Conservation (phyloP, 768 basidiomycete species). For the Serendipita sp. region DNA sequence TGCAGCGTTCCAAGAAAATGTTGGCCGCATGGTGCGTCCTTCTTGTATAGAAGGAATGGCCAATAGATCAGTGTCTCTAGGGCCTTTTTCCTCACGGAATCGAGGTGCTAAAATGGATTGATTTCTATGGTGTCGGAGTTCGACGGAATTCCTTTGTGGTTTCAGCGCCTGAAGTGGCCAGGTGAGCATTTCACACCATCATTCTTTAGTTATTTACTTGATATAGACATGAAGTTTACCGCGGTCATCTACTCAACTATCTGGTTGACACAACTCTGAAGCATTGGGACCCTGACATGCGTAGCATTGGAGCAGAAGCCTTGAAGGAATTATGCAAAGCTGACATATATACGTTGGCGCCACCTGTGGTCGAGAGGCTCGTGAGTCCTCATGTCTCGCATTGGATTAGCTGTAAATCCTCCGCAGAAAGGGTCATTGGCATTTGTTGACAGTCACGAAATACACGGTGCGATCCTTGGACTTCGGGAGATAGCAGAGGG, state of each 20-base stretch:
- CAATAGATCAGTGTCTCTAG: conserved; percentile 27
- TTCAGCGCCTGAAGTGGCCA: conserved; percentile 74
- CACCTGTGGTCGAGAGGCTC: conserved; percentile 31
- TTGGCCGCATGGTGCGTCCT: conserved; percentile 69
- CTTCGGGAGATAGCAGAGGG: conserved; percentile 59
- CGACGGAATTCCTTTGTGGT: conserved; percentile 69
- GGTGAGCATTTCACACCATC: conserved; percentile 33
- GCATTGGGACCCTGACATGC: conserved; percentile 81
- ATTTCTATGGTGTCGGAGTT: conserved; percentile 88
- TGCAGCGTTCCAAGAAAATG: conserved; percentile 94
- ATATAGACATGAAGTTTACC: conserved; percentile 63
- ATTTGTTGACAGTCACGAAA: conserved; percentile 48
- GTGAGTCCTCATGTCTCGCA: conserved; percentile 26
- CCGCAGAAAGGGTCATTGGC: conserved; percentile 38
- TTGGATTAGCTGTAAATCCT: conserved; percentile 12
- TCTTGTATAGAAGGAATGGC: not conserved
- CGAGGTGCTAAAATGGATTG: conserved; percentile 76
- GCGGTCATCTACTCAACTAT: conserved; percentile 50
- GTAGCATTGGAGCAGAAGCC: conserved; percentile 61
- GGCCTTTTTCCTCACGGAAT: conserved; percentile 87
- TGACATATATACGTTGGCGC: conserved; percentile 39
- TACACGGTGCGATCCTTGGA: conserved; percentile 70
- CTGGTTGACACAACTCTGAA: conserved; percentile 55
- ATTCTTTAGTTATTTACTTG: conserved; percentile 7
- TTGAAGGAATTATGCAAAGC: conserved; percentile 49